These are phyloP conservation scores for Globisporangium canariense DNA, from an alignment of 352 stramenopile genomes.

Conservation along the genomic window DNA sequence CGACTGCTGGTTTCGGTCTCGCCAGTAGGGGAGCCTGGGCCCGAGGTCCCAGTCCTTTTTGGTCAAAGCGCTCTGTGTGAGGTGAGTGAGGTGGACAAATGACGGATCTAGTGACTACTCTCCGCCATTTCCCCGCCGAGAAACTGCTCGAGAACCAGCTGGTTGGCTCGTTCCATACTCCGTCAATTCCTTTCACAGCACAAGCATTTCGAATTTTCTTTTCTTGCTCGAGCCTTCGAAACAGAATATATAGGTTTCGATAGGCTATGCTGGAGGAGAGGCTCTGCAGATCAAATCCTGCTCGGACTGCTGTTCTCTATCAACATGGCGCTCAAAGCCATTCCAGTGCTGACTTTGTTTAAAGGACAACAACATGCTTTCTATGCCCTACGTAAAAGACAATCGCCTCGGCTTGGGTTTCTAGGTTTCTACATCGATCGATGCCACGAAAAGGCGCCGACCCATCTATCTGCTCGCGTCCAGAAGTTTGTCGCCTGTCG, in stretches of 20 bases:
- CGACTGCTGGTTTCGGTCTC: too few relatives aligned
- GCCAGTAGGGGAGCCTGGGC: too few relatives aligned
- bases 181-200: neutral
- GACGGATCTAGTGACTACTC: neutral
- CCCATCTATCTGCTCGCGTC: neutral
- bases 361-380: neutral
- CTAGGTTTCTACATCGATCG: neutral
- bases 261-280: constrained; percentile 5
- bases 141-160: neutral
- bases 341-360: too few relatives aligned
- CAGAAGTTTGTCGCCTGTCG: neutral
- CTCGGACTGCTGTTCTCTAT: neutral
- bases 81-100: too few relatives aligned
- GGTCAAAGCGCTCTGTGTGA: too few relatives aligned
- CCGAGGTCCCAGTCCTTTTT: too few relatives aligned
- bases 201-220: neutral
- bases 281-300: neutral
- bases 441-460: neutral
- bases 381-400: neutral
- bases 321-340: too few relatives aligned
- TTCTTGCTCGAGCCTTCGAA: neutral
- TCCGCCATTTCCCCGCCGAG: neutral
- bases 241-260: neutral
- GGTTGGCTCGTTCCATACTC: neutral
- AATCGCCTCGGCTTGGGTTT: too few relatives aligned